Conservation (phyloP, 1,139 yeast species). For the Suhomyces kunorum region DNA sequence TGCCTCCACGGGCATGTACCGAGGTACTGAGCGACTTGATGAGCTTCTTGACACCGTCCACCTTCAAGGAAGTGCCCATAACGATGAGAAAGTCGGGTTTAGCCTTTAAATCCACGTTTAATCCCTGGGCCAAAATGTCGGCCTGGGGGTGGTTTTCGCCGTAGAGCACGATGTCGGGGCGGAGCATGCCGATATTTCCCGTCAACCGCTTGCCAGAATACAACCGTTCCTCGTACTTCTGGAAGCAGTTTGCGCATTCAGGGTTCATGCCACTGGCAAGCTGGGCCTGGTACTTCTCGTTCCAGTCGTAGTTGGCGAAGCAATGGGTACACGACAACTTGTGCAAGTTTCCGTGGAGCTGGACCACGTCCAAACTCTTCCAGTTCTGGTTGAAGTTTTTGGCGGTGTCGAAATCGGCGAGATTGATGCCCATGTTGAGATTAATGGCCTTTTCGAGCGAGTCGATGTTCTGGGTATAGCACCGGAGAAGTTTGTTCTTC, state of each 20-base stretch:
- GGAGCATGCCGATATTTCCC: constrained; percentile 59
- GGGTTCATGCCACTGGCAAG: constrained; percentile 60
- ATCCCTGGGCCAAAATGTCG: constrained; percentile 61
- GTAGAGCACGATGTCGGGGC: constrained; percentile 76
- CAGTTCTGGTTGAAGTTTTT: constrained; percentile 45
- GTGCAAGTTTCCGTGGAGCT: constrained; percentile 87
- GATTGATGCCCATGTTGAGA: constrained; percentile 46
- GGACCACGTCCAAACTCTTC: constrained; percentile 75
- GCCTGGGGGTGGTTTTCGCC: constrained; percentile 81
- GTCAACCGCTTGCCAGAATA: constrained; percentile 62
- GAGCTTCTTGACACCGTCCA: constrained; percentile 68
- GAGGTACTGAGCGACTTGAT: constrained; percentile 60
- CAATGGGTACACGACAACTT: constrained; percentile 74
- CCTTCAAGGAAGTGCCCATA: constrained; percentile 76
- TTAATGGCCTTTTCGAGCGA: constrained; percentile 40
- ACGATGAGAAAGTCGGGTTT: constrained; percentile 67
- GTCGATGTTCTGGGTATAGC: constrained; percentile 83
- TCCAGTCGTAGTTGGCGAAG: constrained; percentile 62
- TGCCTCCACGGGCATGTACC: constrained; percentile 62
- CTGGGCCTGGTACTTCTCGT: constrained; percentile 42
- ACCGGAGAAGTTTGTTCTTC: constrained; percentile 68
- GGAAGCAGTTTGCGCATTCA: constrained; percentile 60
- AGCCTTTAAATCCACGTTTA: constrained; percentile 53
- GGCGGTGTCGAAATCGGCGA: constrained; percentile 29
- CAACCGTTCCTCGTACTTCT: constrained; percentile 53